phyloP scores from a whole-genome alignment of 139 green algal species.

The Ettlia oleoabundans region DNA sequence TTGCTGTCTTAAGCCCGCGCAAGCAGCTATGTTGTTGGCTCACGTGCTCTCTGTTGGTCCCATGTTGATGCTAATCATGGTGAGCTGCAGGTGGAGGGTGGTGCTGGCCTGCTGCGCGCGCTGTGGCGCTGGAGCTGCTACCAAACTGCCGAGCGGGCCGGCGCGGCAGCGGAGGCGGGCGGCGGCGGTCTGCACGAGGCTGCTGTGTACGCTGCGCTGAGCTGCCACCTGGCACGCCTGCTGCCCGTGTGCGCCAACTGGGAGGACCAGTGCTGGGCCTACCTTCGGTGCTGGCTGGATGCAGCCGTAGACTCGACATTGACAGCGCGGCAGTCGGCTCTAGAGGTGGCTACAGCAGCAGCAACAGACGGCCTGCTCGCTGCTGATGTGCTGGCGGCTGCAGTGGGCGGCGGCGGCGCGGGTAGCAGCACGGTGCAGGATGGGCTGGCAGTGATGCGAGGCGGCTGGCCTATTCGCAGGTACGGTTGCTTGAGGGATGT shows the following conservation, averaged over 20 bases:
- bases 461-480: constrained; percentile 22
- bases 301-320: constrained; percentile 39
- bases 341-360: not conserved
- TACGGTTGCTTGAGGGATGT: too few relatives aligned
- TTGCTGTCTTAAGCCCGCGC: too few relatives aligned
- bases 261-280: constrained; percentile 78
- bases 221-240: constrained; percentile 51
- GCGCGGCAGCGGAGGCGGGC: constrained; percentile 1
- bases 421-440: not conserved
- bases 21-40: too few relatives aligned
- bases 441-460: not conserved
- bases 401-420: not conserved
- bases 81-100: constrained; percentile 48
- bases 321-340: not conserved
- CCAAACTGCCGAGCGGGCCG: constrained; percentile 48
- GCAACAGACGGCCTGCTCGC: not conserved
- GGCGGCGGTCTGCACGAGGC: constrained; percentile 58
- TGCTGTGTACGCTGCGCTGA: constrained; percentile 71
- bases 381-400: constrained; percentile 16
- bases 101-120: constrained; percentile 43
- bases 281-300: constrained; percentile 71
- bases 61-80: too few relatives aligned
- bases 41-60: too few relatives aligned
- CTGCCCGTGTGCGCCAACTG: constrained; percentile 72
- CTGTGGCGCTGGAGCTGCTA: constrained; percentile 78